Percentiles rank a stretch among this genome's conserved stretches.
These are phyloP conservation scores for Puccinellia tenuiflora DNA, from an alignment of 176 grass and related monocot species.

Conservation along the genomic window DNA sequence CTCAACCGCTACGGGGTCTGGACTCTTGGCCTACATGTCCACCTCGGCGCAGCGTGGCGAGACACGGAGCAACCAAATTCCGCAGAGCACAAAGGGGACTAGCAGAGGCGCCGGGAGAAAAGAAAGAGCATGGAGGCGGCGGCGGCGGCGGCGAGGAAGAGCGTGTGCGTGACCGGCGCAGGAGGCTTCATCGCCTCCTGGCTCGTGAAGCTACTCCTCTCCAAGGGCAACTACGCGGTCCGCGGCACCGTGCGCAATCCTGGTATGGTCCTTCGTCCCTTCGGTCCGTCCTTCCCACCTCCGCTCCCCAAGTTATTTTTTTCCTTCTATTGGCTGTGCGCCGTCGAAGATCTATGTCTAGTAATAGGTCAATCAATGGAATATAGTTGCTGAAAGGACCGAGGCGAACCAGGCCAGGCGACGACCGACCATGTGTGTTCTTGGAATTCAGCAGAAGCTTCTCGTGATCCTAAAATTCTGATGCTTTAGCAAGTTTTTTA, in stretches of 20 bases:
- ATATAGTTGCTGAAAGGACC: neutral
- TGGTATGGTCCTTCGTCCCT: neutral
- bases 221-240: neutral
- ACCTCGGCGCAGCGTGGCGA: neutral
- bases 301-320: neutral
- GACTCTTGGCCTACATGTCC: neutral
- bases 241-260: neutral
- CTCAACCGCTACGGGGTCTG: neutral
- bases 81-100: neutral
- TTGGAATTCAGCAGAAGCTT: neutral
- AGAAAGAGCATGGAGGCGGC: neutral
- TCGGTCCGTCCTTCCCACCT: neutral
- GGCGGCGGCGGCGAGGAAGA: neutral
- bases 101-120: neutral
- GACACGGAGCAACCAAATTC: neutral
- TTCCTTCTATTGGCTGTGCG: neutral
- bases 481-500: neutral
- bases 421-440: neutral
- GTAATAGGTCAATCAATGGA: neutral
- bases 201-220: conserved; percentile 5
- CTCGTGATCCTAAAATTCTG: neutral
- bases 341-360: neutral
- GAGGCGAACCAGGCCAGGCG: neutral
- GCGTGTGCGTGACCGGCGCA: conserved; percentile 11
- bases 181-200: conserved; percentile 2